phyloP scores from a whole-genome alignment of 2,329 filamentous ascomycete species.

The Cadophora gregata region DNA sequence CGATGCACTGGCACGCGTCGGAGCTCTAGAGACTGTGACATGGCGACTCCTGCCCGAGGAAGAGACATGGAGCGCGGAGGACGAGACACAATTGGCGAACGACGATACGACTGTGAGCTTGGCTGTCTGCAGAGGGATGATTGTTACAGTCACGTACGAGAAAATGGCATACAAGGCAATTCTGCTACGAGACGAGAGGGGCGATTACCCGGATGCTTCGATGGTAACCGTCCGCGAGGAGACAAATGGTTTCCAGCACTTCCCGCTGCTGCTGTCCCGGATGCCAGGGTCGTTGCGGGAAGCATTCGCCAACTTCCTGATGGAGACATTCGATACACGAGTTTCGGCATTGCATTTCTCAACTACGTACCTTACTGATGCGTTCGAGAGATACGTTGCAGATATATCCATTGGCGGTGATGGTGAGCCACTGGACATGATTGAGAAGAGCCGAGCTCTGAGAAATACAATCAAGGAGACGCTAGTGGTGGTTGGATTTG shows the following conservation, averaged over 20 bases:
- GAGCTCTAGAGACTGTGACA: constrained; percentile 49
- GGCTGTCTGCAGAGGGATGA: constrained; percentile 33
- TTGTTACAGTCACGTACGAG: constrained; percentile 42
- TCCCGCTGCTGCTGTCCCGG: constrained; percentile 52
- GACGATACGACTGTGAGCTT: constrained; percentile 32
- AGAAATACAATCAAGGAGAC: constrained; percentile 40
- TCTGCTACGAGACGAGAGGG: constrained; percentile 32
- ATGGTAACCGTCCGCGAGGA: constrained; percentile 24
- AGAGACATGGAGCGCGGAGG: constrained; percentile 41
- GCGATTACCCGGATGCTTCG: constrained; percentile 25
- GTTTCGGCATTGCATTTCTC: constrained; percentile 47
- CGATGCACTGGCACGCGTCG: constrained; percentile 45
- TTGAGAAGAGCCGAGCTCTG: constrained; percentile 26
- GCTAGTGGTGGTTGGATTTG: constrained; percentile 40
- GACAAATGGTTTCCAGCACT: constrained; percentile 46
- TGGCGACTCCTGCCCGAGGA: constrained; percentile 52
- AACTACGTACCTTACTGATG: constrained; percentile 45
- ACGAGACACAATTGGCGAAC: constrained; percentile 28
- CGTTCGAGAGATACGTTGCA: constrained; percentile 42
- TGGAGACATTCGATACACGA: constrained; percentile 51
- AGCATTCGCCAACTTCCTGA: constrained; percentile 50
- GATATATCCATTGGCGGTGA: constrained; percentile 36
- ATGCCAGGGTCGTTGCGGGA: constrained; percentile 52
- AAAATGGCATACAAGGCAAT: constrained; percentile 41
- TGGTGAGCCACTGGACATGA: constrained; percentile 28